Percentiles rank a stretch among this genome's conserved stretches.
These are phyloP conservation scores for Nadsonia fulvescens DNA, from an alignment of 805 yeast species.

Conservation along the genomic window DNA sequence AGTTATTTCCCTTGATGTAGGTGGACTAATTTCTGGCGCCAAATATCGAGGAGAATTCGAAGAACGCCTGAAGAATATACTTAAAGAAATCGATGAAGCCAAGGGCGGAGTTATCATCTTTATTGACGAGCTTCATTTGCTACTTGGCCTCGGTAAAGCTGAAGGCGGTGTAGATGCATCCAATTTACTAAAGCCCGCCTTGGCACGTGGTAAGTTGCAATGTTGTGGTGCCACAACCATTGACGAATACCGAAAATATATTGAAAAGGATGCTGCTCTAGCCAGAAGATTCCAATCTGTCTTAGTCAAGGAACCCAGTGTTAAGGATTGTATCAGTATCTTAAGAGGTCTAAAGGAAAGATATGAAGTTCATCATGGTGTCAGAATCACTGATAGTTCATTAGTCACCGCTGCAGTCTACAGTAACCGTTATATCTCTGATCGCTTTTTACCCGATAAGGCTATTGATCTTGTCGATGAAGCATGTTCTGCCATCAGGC, in stretches of 20 bases:
- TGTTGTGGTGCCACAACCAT: conserved; percentile 94
- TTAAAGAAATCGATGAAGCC: conserved; percentile 69
- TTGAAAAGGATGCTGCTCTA: conserved; percentile 90
- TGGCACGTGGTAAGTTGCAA: conserved; percentile 82
- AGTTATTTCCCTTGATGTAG: conserved; percentile 70
- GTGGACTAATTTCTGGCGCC: conserved; percentile 84
- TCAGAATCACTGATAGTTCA: conserved; percentile 80
- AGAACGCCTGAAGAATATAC: conserved; percentile 63
- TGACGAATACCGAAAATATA: conserved; percentile 81
- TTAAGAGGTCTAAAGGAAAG: conserved; percentile 84
- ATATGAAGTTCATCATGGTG: conserved; percentile 97
- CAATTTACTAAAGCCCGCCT: conserved; percentile 77
- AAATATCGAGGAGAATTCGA: conserved; percentile 94
- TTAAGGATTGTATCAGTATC: conserved; percentile 79
- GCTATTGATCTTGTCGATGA: conserved; percentile 95
- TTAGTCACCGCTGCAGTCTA: conserved; percentile 85
- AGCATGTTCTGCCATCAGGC: conserved; percentile 84
- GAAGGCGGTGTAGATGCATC: conserved; percentile 96
- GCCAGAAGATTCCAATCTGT: conserved; percentile 91
- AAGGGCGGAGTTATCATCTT: conserved; percentile 63
- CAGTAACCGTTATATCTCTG: conserved; percentile 79
- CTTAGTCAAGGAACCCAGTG: conserved; percentile 69
- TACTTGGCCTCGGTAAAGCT: conserved; percentile 79
- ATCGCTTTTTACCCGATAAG: conserved; percentile 83
- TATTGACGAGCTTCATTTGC: conserved; percentile 78